Evolutionary conservation across 208 protist genomes (phyloP).

Genomic region (Naegleria lovaniensis): DNA sequence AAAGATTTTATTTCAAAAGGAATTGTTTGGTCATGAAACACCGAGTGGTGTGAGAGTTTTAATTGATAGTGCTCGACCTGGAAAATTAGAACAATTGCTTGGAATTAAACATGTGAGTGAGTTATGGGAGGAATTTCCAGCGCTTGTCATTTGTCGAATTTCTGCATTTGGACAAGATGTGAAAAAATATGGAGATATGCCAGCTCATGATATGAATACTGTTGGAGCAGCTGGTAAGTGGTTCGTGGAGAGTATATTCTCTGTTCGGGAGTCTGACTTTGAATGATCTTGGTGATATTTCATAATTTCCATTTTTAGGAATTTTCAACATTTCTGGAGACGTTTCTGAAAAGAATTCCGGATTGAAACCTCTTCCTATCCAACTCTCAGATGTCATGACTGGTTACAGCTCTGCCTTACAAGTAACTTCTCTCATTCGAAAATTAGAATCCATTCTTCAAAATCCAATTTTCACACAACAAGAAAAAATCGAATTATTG

Average conservation of each 20-base stretch:
- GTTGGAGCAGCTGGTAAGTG: neutral
- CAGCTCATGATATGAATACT: neutral
- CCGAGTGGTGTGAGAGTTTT: neutral
- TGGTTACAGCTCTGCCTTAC: neutral
- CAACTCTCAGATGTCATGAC: neutral
- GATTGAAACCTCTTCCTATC: neutral
- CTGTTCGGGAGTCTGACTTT: neutral
- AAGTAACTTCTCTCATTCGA: neutral
- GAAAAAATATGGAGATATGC: neutral
- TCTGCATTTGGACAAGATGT: slow-evolving; percentile 13
- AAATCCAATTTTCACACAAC: neutral
- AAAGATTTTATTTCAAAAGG: neutral
- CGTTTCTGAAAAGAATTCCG: neutral
- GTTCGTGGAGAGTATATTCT: too few relatives aligned
- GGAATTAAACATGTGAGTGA: neutral
- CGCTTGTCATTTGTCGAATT: neutral
- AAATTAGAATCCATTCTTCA: neutral
- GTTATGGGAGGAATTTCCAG: neutral
- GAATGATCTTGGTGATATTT: neutral
- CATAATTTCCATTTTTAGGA: neutral
- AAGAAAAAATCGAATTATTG: neutral
- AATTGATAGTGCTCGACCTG: neutral
- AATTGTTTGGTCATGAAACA: neutral
- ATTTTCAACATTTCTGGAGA: neutral
- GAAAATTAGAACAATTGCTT: neutral